Evolutionary conservation across 495 filamentous ascomycete genomes (phyloP).

Genomic region (Podospora anserina): DNA sequence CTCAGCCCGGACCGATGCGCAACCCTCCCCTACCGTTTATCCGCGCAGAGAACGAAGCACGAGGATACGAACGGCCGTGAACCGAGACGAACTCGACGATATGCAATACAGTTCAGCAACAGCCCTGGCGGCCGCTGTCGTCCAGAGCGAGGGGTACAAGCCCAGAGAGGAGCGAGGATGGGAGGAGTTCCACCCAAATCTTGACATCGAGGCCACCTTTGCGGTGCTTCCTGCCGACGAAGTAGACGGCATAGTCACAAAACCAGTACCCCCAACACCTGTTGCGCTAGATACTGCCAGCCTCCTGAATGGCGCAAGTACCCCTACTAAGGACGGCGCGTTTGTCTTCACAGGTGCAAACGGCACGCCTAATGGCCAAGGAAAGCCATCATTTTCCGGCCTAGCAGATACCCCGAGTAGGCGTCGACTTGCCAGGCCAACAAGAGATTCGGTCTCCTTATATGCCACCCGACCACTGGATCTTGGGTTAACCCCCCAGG

Average conservation of each 20-base stretch:
- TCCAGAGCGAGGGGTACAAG: constrained; percentile 92
- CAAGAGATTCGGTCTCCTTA: constrained; percentile 46
- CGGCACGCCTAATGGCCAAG: constrained; percentile 27
- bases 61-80: constrained; percentile 49
- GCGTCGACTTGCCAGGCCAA: constrained; percentile 45
- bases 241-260: constrained; percentile 63
- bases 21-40: constrained; percentile 42
- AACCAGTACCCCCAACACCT: constrained; percentile 45
- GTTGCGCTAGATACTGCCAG: constrained; percentile 25
- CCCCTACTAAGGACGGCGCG: constrained; percentile 37
- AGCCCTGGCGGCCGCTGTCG: constrained; percentile 76
- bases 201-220: constrained; percentile 79
- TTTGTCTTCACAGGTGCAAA: constrained; percentile 17
- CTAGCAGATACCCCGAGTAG: constrained; percentile 41
- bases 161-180: constrained; percentile 93
- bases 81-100: constrained; percentile 46
- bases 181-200: constrained; percentile 93
- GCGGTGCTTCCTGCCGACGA: constrained; percentile 77
- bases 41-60: constrained; percentile 53
- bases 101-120: constrained; percentile 73
- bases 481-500: constrained; percentile 37
- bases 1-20: constrained; percentile 32
- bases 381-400: constrained; percentile 27
- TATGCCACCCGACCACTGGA: constrained; percentile 47
- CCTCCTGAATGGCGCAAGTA: constrained; percentile 35